phyloP scores from a whole-genome alignment of 805 yeast genomes.

The Candida methanosorbosa region DNA sequence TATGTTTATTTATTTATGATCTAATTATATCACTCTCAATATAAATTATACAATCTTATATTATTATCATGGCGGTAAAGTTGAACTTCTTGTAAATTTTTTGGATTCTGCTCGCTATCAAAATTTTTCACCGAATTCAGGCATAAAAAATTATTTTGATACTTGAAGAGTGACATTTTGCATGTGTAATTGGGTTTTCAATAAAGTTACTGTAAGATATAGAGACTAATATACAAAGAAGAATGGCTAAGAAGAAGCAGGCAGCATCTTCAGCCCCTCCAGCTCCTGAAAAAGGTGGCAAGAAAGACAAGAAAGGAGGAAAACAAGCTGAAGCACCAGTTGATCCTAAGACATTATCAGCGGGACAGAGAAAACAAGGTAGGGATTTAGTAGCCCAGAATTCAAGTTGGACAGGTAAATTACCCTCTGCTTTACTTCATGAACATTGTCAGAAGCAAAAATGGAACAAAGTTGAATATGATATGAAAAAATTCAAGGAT shows the following conservation, averaged over 20 bases:
- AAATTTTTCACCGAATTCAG: too few relatives aligned
- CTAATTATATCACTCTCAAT: too few relatives aligned
- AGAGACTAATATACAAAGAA: background rate
- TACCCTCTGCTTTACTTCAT: conserved; percentile 78
- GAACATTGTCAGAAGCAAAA: conserved; percentile 83
- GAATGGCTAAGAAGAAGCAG: conserved; percentile 10
- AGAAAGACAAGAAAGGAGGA: conserved; percentile 8
- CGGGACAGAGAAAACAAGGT: conserved; percentile 11
- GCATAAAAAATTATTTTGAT: too few relatives aligned
- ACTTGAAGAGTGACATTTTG: too few relatives aligned
- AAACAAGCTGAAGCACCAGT: background rate
- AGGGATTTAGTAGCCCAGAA: conserved; percentile 53
- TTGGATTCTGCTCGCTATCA: too few relatives aligned
- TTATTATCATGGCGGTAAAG: too few relatives aligned
- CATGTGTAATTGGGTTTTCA: too few relatives aligned
- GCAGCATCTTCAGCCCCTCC: background rate
- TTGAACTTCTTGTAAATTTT: too few relatives aligned
- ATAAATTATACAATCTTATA: too few relatives aligned
- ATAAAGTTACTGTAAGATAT: too few relatives aligned
- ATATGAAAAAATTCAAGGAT: conserved; percentile 37
- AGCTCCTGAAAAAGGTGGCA: conserved; percentile 4
- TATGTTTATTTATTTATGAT: too few relatives aligned
- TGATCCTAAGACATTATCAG: conserved; percentile 2
- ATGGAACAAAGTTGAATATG: conserved; percentile 83
- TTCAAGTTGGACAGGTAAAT: conserved; percentile 89